Evolutionary conservation across 2,329 filamentous ascomycete species (phyloP), one percentile per base, ranked within the genome.

Genomic region (Exophiala aquamarina): DNA sequence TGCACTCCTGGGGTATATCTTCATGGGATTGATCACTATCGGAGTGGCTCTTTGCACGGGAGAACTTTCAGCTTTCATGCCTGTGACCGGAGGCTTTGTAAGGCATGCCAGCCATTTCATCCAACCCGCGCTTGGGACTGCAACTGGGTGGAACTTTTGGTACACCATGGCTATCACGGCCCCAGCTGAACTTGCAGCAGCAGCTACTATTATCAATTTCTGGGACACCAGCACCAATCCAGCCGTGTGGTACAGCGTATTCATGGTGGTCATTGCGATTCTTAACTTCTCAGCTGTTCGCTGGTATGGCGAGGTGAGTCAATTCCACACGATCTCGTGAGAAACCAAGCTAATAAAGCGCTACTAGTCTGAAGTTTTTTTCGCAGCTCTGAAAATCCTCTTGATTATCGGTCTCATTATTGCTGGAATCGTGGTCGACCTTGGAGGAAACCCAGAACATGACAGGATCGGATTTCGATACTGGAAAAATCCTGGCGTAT

Each of bases 301-400:
- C 20, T 65, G 73, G 17, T 79, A 76, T 54, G 76, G 76, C 11
- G 76, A 79, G 51, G 70, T 75, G 31, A 37, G 28, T 37, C 7
- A 34, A 6, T n/a, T 14, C n/a, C 13, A 7, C n/a, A n/a, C 6
- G 5, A 34, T 18, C 32, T 14, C 17, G 28, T n/a, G n/a, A 31
- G n/a, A 18, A 14, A 34, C n/a, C n/a, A 34, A 34, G 32, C 13
- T 34, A 34, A 14, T 14, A 6, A 7, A 26, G 5, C 26, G n/a
- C 19, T 28, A 29, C 21, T n/a, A 47, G 31, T 41, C 88, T 20
- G 88, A 92, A 64, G 88, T 90, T 68, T 89, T 83, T 78, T 82
- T 91, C 58, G 83, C 85, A 4, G 80, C 75, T 47, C 81, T 92
- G 72, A 92, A 92, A 67, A 84, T 91, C 46, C 59, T 89, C 40